A percentile compares a stretch with the other conserved stretches of the same genome.
Conservation (phyloP, 306 rosid genomes). For the Cucumis hystrix region DNA sequence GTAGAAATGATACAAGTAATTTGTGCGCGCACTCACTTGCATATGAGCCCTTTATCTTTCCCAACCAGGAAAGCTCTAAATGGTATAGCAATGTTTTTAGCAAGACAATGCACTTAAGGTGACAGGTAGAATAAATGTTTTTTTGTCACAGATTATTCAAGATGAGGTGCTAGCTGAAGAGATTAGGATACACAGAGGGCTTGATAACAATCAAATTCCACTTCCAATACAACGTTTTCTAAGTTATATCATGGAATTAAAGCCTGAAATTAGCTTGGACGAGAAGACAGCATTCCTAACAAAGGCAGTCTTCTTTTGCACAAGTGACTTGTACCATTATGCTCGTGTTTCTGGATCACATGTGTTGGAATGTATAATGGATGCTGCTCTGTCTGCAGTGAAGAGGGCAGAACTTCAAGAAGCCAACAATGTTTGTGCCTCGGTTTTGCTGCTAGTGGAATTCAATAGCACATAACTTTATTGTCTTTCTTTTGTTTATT, state of each 20-base stretch:
- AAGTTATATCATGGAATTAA: constrained; percentile 33
- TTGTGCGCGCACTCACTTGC: constrained; percentile 5
- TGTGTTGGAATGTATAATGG: constrained; percentile 79
- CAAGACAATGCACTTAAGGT: constrained; percentile 4
- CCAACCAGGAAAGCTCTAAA: background rate
- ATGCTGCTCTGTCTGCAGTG: constrained; percentile 76
- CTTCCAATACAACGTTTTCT: constrained; percentile 54
- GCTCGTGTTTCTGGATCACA: constrained; percentile 90
- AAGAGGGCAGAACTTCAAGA: constrained; percentile 79
- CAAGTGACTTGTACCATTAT: constrained; percentile 71
- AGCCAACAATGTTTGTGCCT: constrained; percentile 72
- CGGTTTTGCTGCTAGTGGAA: constrained; percentile 22
- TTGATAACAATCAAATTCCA: constrained; percentile 42
- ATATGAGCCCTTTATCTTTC: constrained; percentile 4
- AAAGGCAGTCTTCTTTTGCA: constrained; percentile 43
- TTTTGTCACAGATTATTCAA: constrained; percentile 44
- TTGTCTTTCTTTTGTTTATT: constrained; percentile 6
- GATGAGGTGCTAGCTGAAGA: constrained; percentile 72
- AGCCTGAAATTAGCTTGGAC: constrained; percentile 25
- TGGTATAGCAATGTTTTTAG: constrained; percentile 1
- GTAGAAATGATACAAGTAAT: constrained; percentile 68
- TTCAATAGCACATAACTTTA: constrained; percentile 2
- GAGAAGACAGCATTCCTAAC: constrained; percentile 19
- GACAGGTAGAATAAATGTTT: constrained; percentile 8
- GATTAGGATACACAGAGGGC: constrained; percentile 52